Base-by-base conservation (phyloP, 768 basidiomycete species). In the Serendipita vermifera region DNA sequence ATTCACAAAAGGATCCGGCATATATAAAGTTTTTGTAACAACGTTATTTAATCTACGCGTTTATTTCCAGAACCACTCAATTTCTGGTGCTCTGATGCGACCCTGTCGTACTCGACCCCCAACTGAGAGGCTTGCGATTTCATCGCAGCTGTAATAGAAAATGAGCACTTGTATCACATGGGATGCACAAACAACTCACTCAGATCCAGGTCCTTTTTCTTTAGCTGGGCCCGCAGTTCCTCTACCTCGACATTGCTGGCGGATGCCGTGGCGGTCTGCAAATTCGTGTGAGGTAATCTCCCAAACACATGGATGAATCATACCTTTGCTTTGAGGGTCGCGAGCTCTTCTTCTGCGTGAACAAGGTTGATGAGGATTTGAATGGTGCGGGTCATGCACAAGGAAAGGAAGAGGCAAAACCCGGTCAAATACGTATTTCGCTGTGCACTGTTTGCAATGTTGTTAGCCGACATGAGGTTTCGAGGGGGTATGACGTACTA, bases 391-490 rank as follows among this genome's bases (percentile, higher is more conserved):
- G 92, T 85, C 62, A 97, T 81, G 62, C 96, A 84, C 57, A 98
- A 82, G 6, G 94, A 96, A 20, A 99, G 82, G 82, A 97, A 96
- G 41, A 99, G 77, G 58, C 86, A 89, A 68, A 90, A 92, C 0
- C 88, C 88, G 5, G 92, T 93, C 14, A 97, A 78, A 67, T 97
- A 97, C 58, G 84, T 82, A 66, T 94, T 96, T 56, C 91, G 77
- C 67, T 93, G 89, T 2, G 89, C 77, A 63, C 87, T 91, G 24
- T 5, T 64, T 60, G 57, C 68, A 64, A 48, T 63, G 57, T 57
- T 64, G 62, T 43, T 62, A 62, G 61, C 7, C 3, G 6, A 3
- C 15, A n/a, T n/a, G n/a, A n/a, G n/a, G n/a, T n/a, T n/a, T n/a
- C n/a, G n/a, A n/a, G n/a, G 36, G 9, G 35, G 39, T 5, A 58